phyloP scores from a whole-genome alignment of 352 stramenopile species.

The Globisporangium cylindrosporum region DNA sequence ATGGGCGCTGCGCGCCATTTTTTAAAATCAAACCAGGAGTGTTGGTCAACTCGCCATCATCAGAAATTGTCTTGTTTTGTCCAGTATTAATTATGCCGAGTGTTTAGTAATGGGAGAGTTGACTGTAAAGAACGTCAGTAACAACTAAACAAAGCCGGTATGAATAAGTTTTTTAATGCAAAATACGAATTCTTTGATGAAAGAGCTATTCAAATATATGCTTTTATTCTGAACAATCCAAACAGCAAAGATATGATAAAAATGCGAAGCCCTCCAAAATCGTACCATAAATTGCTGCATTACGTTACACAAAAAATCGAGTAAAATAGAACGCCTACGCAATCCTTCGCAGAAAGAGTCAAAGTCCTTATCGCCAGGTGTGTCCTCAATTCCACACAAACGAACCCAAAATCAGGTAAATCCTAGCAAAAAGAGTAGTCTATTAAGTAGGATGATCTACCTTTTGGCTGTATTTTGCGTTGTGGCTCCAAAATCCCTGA shows the following conservation, averaged over 20 bases:
- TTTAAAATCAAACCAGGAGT: too few relatives aligned
- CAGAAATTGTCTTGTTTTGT: too few relatives aligned
- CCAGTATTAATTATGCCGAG: too few relatives aligned
- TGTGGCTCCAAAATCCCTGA: neutral
- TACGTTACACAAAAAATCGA: neutral
- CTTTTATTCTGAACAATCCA: conserved; percentile 9
- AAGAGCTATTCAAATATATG: conserved; percentile 5
- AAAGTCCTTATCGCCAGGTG: neutral
- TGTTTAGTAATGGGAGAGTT: too few relatives aligned
- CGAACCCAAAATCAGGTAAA: neutral
- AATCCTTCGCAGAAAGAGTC: neutral
- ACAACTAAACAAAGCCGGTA: too few relatives aligned
- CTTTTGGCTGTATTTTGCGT: neutral
- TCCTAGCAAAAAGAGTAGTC: neutral
- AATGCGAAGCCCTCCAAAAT: conserved; percentile 9
- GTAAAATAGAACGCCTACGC: neutral
- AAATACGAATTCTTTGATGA: conserved; percentile 4
- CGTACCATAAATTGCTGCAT: conserved; percentile 7
- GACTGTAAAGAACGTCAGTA: too few relatives aligned
- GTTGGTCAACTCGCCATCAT: too few relatives aligned
- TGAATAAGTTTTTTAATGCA: too few relatives aligned
- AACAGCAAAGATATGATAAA: conserved; percentile 11
- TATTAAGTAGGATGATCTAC: neutral
- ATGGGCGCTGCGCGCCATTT: too few relatives aligned
- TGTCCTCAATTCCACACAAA: neutral